Evolutionary conservation across 805 yeast genomes (phyloP), one percentile per base, ranked within the genome.

Genomic region (Citeromyces nyonsensis): DNA sequence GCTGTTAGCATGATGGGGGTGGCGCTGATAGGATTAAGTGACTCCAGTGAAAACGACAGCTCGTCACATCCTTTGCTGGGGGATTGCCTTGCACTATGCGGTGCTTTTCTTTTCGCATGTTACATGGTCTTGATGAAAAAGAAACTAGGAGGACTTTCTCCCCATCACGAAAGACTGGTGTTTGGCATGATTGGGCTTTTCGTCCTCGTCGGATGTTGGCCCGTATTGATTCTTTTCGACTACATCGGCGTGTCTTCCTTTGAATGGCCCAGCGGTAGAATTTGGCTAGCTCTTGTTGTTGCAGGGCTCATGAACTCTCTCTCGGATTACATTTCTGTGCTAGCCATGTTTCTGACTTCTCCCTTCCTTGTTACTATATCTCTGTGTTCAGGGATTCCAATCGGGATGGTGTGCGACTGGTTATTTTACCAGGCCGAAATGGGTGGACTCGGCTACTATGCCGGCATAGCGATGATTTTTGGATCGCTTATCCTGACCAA

Each of bases 341-440:
- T 66, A 10, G 72, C 74, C 6, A 57, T 66, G 52, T 44, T 69
- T 13, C 50, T 67, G 26, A 69, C 74, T 1, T 65, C 72, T 30
- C 76, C 76, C 1, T 53, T 69, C 35, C 58, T 67, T 10, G 61
- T 70, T 2, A 56, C 73, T 3, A 49, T 69, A 26, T 65, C 73
- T 3, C 46, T 69, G 25, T 65, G 74, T 1, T 56, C 69, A 0
- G 61, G 66, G 1, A 66, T 69, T 25, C 76, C 76, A 3, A 52
- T 69, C 15, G 63, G 67, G 20, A 63, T 69, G 41, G 54, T 63
- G 33, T 53, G 65, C 31, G 76, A 69, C 40, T 51, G 58, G 1
- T 30, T 51, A 4, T 47, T 53, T 32, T 65, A 58, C 38, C 39
- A 61, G 10, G 43, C 56, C 6, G 36, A 38, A 5, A 47, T 42